Evolutionary conservation across 2,329 filamentous ascomycete genomes (phyloP).

Genomic region (Diaporthe aspalathi): DNA sequence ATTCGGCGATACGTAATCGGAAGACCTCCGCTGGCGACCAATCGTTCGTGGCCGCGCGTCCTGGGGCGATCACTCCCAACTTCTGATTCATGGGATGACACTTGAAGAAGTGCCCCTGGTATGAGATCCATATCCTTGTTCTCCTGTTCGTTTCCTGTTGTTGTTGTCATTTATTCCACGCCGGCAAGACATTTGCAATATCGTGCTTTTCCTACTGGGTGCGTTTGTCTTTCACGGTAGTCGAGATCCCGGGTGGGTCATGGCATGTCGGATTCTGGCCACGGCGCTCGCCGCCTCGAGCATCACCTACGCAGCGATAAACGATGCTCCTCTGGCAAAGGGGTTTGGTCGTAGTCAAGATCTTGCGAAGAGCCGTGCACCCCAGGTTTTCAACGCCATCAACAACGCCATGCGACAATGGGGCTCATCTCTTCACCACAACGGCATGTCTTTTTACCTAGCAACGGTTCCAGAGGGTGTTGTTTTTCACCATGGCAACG

Average conservation of each 20-base stretch:
- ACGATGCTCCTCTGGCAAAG: constrained; percentile 4
- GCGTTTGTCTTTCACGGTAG: not conserved
- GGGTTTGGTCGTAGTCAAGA: constrained; percentile 52
- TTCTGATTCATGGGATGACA: constrained; percentile 13
- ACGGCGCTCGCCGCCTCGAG: constrained; percentile 30
- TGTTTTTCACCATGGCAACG: constrained; percentile 74
- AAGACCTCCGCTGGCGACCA: not conserved
- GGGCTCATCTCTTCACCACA: constrained; percentile 78
- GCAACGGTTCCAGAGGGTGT: constrained; percentile 73
- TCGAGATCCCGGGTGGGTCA: not conserved
- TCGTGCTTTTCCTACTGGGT: not conserved
- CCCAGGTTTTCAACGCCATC: constrained; percentile 78
- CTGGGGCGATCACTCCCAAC: constrained; percentile 7
- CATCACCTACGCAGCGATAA: constrained; percentile 18
- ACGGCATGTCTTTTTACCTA: constrained; percentile 79
- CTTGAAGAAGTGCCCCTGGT: not conserved
- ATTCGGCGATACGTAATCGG: constrained; percentile 28
- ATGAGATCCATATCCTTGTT: not conserved
- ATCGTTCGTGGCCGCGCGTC: constrained; percentile 30
- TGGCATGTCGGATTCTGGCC: constrained; percentile 33
- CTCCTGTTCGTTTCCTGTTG: no score
- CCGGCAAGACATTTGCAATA: not conserved
- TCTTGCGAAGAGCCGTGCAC: constrained; percentile 62
- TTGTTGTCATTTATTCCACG: not conserved
- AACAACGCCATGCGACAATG: constrained; percentile 80